Evolutionary conservation across 2,329 filamentous ascomycete genomes (phyloP), one percentile per base, ranked within the genome.

Genomic region (Neofusicoccum ribis): DNA sequence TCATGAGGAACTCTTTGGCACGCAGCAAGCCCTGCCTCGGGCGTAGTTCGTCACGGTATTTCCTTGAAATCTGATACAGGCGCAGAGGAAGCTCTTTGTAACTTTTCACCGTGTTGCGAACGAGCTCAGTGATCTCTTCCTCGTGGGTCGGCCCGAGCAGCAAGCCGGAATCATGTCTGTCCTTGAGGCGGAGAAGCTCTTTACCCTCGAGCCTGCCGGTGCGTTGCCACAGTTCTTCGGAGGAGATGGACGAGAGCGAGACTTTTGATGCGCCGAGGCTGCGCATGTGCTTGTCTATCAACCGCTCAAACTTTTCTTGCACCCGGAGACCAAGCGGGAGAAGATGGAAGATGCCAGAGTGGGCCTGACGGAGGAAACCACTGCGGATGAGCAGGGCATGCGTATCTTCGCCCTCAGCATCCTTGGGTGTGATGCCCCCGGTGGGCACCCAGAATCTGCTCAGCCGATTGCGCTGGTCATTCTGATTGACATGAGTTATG

Each of bases 1-100:
- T 99, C 95, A 99, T 99, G 70, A 92, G 80, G 72, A 99, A 99
- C 73, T 99, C 95, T 67, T 93, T 88, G 0, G 92, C 91, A 9
- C 95, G 88, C 8, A 99, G 82, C 1, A 99, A 83, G 12, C 95
- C 95, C 71, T 96, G 91, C 37, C 95, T 87, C 20, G 95, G 95
- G 31, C 95, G 86, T 65, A 90, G 86, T 78, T 99, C 95, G 79
- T 99, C 95, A 56, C 95, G 88, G 73, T 98, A 99, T 77, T 99
- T 99, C 52, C 94, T 87, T 36, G 92, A 89, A 56, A 95, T 95
- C 75, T 99, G 95, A 73, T 98, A 99, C 0, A 99, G 80, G 49
- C 93, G 86, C 27, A 98, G 76, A 0, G 95, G 95, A 8, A 98
- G 82, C 50, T 92, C 89, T 72, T 93, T 94, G 75, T 97, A 94